phyloP scores from a whole-genome alignment of 257 asterid genomes.

The Rubia yunnanensis region DNA sequence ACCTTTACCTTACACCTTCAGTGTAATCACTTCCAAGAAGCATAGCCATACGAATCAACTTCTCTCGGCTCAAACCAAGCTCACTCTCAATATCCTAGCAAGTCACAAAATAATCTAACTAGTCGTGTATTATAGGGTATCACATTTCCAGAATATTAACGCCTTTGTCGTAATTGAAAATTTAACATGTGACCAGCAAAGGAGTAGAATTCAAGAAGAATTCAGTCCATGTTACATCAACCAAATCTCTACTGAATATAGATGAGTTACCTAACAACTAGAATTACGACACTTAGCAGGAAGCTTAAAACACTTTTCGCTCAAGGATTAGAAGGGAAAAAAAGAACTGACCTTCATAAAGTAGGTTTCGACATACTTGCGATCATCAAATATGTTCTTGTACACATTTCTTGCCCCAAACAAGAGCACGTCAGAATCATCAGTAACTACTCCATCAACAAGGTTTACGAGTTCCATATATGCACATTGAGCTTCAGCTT shows the following conservation, averaged over 20 bases:
- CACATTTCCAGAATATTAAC: neutral
- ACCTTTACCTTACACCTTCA: conserved; percentile 83
- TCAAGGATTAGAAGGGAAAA: neutral
- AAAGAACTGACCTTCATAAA: conserved; percentile 65
- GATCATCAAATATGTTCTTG: conserved; percentile 94
- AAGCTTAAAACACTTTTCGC: neutral
- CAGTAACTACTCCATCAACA: conserved; percentile 97
- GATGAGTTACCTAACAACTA: neutral
- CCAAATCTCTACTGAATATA: neutral
- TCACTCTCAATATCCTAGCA: conserved; percentile 76
- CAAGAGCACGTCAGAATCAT: conserved; percentile 87
- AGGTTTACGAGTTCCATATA: conserved; percentile 75
- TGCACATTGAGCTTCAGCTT: conserved; percentile 99
- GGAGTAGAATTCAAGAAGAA: neutral
- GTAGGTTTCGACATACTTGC: conserved; percentile 91
- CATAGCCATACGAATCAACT: conserved; percentile 70
- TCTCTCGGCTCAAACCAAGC: conserved; percentile 83
- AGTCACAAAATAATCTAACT: conserved; percentile 19
- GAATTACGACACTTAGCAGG: neutral
- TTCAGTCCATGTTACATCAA: neutral
- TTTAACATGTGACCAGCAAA: neutral
- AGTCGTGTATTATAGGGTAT: neutral
- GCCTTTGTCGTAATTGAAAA: neutral
- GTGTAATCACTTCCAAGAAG: conserved; percentile 96
- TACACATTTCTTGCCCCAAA: conserved; percentile 85